phyloP scores from a whole-genome alignment of 148 eudicot species.

The Amaranthus hypochondriacus region DNA sequence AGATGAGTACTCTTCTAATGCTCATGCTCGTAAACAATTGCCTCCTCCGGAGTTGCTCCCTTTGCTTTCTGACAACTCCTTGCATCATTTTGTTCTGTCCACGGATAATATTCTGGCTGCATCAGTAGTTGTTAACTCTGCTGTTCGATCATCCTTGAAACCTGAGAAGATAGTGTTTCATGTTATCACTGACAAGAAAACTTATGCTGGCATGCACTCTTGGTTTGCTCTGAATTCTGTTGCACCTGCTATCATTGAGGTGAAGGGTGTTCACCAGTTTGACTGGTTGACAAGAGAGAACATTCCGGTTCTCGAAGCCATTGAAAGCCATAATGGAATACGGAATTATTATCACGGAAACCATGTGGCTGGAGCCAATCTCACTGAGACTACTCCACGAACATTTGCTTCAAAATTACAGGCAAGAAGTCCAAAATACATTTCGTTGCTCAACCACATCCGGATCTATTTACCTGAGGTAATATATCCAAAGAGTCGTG shows the following conservation, averaged over 20 bases:
- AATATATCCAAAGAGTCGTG: conserved; percentile 10
- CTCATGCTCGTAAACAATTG: conserved; percentile 92
- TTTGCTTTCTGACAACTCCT: conserved; percentile 77
- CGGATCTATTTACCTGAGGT: conserved; percentile 99
- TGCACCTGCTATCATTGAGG: conserved; percentile 89
- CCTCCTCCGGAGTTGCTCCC: conserved; percentile 96
- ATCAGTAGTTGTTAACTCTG: conserved; percentile 85
- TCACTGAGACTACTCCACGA: conserved; percentile 82
- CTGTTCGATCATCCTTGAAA: conserved; percentile 62
- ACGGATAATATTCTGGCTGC: conserved; percentile 97
- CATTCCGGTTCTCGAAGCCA: conserved; percentile 98
- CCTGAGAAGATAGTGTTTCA: conserved; percentile 92
- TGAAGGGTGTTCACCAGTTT: conserved; percentile 97
- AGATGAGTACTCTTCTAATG: conserved; percentile 98
- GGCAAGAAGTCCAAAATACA: conserved; percentile 98
- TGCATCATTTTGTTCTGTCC: conserved; percentile 74
- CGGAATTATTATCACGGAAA: conserved; percentile 92
- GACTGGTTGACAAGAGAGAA: conserved; percentile 98
- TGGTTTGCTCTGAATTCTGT: conserved; percentile 92
- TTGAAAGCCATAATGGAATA: conserved; percentile 79
- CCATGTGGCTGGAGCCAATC: conserved; percentile 84
- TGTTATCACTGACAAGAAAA: conserved; percentile 97
- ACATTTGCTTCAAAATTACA: conserved; percentile 87
- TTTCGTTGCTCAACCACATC: conserved; percentile 94
- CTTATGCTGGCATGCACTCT: conserved; percentile 98